phyloP scores from a whole-genome alignment of 2,329 filamentous ascomycete species.

The Botrytis byssoidea region DNA sequence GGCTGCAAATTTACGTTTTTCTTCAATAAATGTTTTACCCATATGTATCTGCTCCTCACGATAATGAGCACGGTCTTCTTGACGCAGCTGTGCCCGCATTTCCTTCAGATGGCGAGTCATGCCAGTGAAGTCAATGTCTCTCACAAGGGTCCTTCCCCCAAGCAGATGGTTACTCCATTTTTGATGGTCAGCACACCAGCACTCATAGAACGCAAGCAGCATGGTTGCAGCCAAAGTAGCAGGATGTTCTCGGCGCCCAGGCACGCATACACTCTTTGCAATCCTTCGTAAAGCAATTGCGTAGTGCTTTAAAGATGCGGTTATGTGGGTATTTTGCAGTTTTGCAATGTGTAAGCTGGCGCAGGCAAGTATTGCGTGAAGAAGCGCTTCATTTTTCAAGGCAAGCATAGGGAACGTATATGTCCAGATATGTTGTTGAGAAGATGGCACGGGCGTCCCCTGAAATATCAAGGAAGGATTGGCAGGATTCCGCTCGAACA shows the following conservation, averaged over 20 bases:
- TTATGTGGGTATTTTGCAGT: constrained; percentile 69
- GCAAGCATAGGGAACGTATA: constrained; percentile 82
- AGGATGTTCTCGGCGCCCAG: constrained; percentile 67
- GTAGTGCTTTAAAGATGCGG: constrained; percentile 87
- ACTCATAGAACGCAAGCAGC: constrained; percentile 86
- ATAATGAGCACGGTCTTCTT: constrained; percentile 24
- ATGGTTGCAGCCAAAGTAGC: constrained; percentile 86
- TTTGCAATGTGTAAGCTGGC: constrained; percentile 86
- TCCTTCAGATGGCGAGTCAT: constrained; percentile 71
- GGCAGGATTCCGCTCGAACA: constrained; percentile 79
- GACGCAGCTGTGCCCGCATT: constrained; percentile 48
- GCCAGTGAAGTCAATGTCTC: constrained; percentile 74
- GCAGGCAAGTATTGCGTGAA: constrained; percentile 87
- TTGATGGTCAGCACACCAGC: constrained; percentile 89
- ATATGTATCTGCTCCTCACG: constrained; percentile 13
- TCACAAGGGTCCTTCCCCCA: constrained; percentile 77
- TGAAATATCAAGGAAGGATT: constrained; percentile 68
- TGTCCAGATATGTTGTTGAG: constrained; percentile 65
- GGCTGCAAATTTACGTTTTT: constrained; percentile 24
- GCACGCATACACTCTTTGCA: constrained; percentile 69
- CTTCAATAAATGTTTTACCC: constrained; percentile 23
- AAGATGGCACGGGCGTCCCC: constrained; percentile 58
- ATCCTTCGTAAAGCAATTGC: constrained; percentile 79
- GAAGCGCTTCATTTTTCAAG: constrained; percentile 77
- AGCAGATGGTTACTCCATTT: constrained; percentile 95